Conservation (phyloP, 2,329 filamentous ascomycete species). For the Aureobasidium pullulans region DNA sequence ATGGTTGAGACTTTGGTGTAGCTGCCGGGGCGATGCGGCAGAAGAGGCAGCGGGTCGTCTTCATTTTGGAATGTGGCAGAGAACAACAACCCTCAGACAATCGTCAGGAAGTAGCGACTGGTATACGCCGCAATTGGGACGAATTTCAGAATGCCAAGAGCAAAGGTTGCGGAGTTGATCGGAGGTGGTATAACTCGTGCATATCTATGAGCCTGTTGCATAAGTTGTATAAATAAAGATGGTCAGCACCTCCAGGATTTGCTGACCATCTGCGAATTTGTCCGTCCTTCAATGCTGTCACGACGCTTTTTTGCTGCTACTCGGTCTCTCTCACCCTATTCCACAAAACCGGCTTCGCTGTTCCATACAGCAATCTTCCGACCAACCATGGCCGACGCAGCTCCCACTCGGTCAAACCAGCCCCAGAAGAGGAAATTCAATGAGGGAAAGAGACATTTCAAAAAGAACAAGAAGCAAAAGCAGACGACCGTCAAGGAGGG, state of each 20-base stretch:
- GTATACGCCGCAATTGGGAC: conserved; percentile 1
- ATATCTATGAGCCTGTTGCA: not conserved
- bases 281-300: conserved; percentile 5
- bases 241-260: conserved; percentile 3
- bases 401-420: not conserved
- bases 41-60: conserved; percentile 36
- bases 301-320: not conserved
- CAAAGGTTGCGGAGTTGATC: conserved; percentile 7
- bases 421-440: conserved; percentile 30
- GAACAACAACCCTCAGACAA: conserved; percentile 18
- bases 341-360: not conserved
- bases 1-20: conserved; percentile 15
- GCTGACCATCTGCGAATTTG: conserved; percentile 7
- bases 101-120: not conserved
- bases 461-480: conserved; percentile 42
- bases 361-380: not conserved
- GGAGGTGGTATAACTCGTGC: not conserved
- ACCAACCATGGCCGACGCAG: conserved; percentile 13
- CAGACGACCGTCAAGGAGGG: conserved; percentile 35
- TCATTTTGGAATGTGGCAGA: conserved; percentile 14
- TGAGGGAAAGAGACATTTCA: conserved; percentile 31
- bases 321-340: not conserved
- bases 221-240: not conserved
- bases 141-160: conserved; percentile 16
- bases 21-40: conserved; percentile 24